Evolutionary conservation across 2,329 filamentous ascomycete genomes (phyloP), one percentile per base, ranked within the genome.

Genomic region (Fusarium pseudocircinatum): DNA sequence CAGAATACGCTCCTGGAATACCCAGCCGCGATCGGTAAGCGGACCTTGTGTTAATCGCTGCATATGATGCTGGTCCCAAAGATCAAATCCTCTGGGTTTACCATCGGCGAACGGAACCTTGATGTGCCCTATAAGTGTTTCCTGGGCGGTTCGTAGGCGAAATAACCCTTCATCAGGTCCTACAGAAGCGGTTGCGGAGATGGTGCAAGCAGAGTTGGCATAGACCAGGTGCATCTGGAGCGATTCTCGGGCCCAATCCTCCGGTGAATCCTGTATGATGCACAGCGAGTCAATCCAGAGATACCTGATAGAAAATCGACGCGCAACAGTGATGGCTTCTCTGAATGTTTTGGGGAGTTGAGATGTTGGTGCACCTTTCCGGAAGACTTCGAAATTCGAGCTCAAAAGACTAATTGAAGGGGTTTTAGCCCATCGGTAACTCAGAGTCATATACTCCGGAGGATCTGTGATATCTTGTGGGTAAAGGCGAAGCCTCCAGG

Each of bases 221-320:
- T 60, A 53, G 7, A 60, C 57, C 6, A 32, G 14, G 9, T 53
- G 44, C 57, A 53, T 60, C 28, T 22, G 34, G 2, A 58, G n/a
- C 2, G 57, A 60, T 24, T 32, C 44, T 34, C 12, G 36, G 6
- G 26, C 28, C 44, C 44, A 53, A n/a, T 60, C 36, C 6, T 60
- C 26, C 1, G 18, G n/a, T 3, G 26, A 60, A 24, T 60, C 44
- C 10, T 60, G 57, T 15, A 60, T 40, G 9, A 60, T 34, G 10
- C 34, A 60, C 10, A 60, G 8, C 7, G 44, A 60, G 8, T 40
- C 57, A 16, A 60, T 40, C 57, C 44, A 60, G 4, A 60, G 22
- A 10, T 60, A 60, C 7, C 18, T 40, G 1, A 40, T 26, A 1
- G 16, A 52, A 5, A 53, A 22, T 1, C 26, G 44, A 4, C 11